Evolutionary conservation across 208 protist species (phyloP).

Genomic region (Leishmania tropica): DNA sequence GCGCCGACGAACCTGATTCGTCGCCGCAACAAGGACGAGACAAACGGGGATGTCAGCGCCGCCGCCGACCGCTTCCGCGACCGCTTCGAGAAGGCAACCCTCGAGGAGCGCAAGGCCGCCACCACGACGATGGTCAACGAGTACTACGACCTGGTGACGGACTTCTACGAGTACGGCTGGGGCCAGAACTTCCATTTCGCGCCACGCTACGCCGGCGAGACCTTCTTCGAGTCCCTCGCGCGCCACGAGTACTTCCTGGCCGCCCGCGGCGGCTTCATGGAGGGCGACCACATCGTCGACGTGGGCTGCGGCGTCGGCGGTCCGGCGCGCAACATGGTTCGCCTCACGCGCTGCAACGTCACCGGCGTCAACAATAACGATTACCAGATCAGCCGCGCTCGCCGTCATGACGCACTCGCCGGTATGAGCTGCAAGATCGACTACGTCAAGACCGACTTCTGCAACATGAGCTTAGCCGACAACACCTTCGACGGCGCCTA

Average conservation of each 20-base stretch:
- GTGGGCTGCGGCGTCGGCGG: conserved; percentile 97
- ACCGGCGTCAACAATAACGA: conserved; percentile 98
- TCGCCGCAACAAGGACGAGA: conserved; percentile 45
- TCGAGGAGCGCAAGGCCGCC: conserved; percentile 68
- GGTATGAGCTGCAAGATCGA: conserved; percentile 78
- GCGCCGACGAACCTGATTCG: conserved; percentile 62
- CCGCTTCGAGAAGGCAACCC: conserved; percentile 75
- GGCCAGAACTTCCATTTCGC: conserved; percentile 97
- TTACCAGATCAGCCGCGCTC: conserved; percentile 94
- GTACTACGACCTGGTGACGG: conserved; percentile 97
- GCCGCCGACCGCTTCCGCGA: conserved; percentile 81
- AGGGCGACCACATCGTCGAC: conserved; percentile 87
- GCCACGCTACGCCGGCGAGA: conserved; percentile 79
- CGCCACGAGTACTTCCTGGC: conserved; percentile 97
- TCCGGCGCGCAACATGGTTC: conserved; percentile 94
- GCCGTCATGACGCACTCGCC: conserved; percentile 63
- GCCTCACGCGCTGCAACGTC: conserved; percentile 94
- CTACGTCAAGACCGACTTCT: conserved; percentile 95
- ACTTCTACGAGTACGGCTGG: conserved; percentile 98
- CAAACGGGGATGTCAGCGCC: conserved; percentile 59
- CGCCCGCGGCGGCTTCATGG: conserved; percentile 79
- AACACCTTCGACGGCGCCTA: conserved; percentile 95
- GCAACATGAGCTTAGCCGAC: conserved; percentile 88
- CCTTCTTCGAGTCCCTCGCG: conserved; percentile 90
- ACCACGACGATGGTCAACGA: conserved; percentile 92